Conservation (phyloP, 2,329 filamentous ascomycete species). For the Corinectria fuckeliana region DNA sequence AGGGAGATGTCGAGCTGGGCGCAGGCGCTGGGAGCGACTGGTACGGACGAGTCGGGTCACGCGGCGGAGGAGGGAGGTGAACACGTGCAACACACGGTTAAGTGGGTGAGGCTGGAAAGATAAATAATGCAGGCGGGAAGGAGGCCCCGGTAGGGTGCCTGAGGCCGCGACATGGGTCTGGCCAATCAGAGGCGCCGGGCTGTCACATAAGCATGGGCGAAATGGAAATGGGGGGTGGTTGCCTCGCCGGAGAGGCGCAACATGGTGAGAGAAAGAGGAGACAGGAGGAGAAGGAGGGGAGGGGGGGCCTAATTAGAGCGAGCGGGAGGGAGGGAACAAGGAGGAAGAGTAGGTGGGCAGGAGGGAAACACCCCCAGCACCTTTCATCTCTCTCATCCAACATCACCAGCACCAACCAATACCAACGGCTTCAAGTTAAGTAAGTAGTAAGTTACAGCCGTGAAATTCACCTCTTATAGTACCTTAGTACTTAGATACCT, state of each 20-base stretch:
- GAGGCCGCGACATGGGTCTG: constrained; percentile 25
- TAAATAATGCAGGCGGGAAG: constrained; percentile 40
- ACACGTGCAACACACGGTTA: constrained; percentile 45
- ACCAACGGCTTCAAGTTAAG: too few relatives aligned
- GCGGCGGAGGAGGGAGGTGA: constrained; percentile 46
- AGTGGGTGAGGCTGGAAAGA: constrained; percentile 44
- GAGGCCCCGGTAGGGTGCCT: constrained; percentile 20
- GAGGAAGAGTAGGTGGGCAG: neutral
- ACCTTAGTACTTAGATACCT: too few relatives aligned
- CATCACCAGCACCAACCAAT: neutral
- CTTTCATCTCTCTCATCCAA: neutral
- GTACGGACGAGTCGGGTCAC: constrained; percentile 47
- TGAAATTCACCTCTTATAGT: too few relatives aligned
- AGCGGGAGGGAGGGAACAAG: neutral
- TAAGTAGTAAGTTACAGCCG: too few relatives aligned
- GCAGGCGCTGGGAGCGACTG: constrained; percentile 23
- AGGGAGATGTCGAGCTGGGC: constrained; percentile 19
- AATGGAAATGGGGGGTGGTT: constrained; percentile 25
- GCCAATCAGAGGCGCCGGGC: constrained; percentile 28
- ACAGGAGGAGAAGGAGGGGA: neutral
- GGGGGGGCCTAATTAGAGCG: neutral
- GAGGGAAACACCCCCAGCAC: neutral
- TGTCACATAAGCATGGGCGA: constrained; percentile 35
- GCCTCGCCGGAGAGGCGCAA: constrained; percentile 25
- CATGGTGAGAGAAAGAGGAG: constrained; percentile 16